Evolutionary conservation across 768 basidiomycete genomes (phyloP).

Genomic region (Leccinum sublutescens): DNA sequence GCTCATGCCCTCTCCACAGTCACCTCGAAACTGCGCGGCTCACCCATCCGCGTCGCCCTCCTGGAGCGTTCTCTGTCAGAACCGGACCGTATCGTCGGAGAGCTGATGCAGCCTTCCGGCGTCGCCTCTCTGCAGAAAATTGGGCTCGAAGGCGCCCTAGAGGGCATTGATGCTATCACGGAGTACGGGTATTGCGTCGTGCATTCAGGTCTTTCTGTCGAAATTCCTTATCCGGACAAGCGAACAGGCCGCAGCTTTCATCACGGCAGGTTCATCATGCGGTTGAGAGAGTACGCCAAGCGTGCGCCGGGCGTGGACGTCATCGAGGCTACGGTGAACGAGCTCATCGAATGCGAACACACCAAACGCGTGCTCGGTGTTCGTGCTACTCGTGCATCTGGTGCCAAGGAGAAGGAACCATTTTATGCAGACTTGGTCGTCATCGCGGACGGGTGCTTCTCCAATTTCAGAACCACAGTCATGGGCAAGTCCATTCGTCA

Average conservation of each 20-base stretch:
- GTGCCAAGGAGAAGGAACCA: slow-evolving; percentile 40
- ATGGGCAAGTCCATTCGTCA: slow-evolving; percentile 50
- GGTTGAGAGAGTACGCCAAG: slow-evolving; percentile 64
- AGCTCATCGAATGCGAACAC: slow-evolving; percentile 59
- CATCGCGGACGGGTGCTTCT: slow-evolving; percentile 93
- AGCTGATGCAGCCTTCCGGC: slow-evolving; percentile 93
- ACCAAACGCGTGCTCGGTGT: slow-evolving; percentile 64
- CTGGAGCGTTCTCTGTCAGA: slow-evolving; percentile 90
- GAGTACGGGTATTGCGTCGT: slow-evolving; percentile 86
- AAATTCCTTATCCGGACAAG: slow-evolving; percentile 81
- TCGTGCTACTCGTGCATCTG: slow-evolving; percentile 45
- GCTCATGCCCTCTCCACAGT: slow-evolving; percentile 78
- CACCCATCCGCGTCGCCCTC: slow-evolving; percentile 73
- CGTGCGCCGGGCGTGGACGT: slow-evolving; percentile 67
- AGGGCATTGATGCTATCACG: slow-evolving; percentile 85
- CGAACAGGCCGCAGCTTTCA: slow-evolving; percentile 86
- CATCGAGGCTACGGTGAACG: slow-evolving; percentile 81
- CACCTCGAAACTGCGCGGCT: slow-evolving; percentile 38
- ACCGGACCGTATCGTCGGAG: slow-evolving; percentile 97
- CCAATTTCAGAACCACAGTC: slow-evolving; percentile 80
- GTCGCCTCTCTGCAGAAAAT: slow-evolving; percentile 70
- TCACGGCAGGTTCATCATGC: slow-evolving; percentile 87
- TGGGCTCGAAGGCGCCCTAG: slow-evolving; percentile 73
- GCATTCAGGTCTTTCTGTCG: slow-evolving; percentile 59
- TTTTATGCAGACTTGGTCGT: slow-evolving; percentile 79